Percentiles rank a stretch among this genome's conserved stretches.
Conservation (phyloP, 148 eudicot genomes). For the Talinum fruticosum region DNA sequence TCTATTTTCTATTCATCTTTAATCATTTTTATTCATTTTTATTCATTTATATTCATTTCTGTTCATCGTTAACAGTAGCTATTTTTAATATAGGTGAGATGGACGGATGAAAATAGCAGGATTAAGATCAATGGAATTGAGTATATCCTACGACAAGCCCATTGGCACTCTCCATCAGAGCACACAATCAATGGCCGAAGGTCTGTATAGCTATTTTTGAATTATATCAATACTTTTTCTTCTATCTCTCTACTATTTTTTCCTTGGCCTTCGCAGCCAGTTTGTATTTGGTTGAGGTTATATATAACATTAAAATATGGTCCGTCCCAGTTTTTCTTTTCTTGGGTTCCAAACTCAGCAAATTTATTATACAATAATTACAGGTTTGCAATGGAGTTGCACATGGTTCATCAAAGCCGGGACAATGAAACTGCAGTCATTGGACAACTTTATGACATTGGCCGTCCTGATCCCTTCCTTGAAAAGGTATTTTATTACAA, state of each 20-base stretch:
- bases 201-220: conserved; percentile 14
- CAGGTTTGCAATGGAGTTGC: conserved; percentile 53
- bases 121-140: not conserved
- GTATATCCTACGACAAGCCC: not conserved
- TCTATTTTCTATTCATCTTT: too few relatives aligned
- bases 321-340: too few relatives aligned
- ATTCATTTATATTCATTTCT: too few relatives aligned
- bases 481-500: conserved; percentile 25
- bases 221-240: too few relatives aligned
- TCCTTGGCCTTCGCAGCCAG: too few relatives aligned
- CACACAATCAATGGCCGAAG: conserved; percentile 50
- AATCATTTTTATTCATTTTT: too few relatives aligned
- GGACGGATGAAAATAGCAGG: not conserved
- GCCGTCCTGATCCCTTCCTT: conserved; percentile 44
- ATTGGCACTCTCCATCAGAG: conserved; percentile 45
- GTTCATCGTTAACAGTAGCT: too few relatives aligned
- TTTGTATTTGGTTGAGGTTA: too few relatives aligned
- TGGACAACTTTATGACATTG: conserved; percentile 42
- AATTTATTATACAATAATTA: too few relatives aligned
- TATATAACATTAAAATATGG: too few relatives aligned
- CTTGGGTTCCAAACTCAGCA: too few relatives aligned
- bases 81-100: not conserved
- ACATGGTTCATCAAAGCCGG: conserved; percentile 43
- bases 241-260: too few relatives aligned
- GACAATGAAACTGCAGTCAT: conserved; percentile 41